Base-by-base conservation (phyloP, 768 basidiomycete genomes). In the Melanogaster broomeanus region DNA sequence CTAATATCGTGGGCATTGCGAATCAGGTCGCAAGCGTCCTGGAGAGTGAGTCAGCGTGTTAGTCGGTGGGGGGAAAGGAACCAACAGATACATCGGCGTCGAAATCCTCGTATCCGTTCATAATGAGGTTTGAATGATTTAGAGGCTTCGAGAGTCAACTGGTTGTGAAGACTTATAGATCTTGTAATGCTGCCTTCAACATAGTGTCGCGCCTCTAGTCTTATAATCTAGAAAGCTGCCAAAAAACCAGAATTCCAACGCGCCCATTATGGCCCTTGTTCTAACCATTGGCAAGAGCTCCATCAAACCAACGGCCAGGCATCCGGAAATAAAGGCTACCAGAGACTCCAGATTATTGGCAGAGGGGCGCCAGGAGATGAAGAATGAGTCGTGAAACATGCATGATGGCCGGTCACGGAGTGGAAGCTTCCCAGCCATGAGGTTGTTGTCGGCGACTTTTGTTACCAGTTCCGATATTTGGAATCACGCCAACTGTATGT, bases 291-390 rank as follows among this genome's bases (percentile, higher is more conserved):
- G 63, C 35, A 53, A 43, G 43, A 48, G 34, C 38, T 38, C 52
- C 48, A 52, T 61, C 39, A 46, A 43, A 58, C 61, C 52, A 63
- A 46, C 27, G 2, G 48, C 53, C 45, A 55, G 45, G 57, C 30
- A 8, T 52, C 27, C 45, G 60, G 58, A 13, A n/a, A 27, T 11
- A n/a, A 7, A 9, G n/a, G 8, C 13, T 19, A 19, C 39, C 44
- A 18, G 47, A 25, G 49, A 33, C n/a, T 13, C 38, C 3, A 24
- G 25, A 31, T 49, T 27, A 46, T 41, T 31, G 12, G 12, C 7
- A 11, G 45, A 34, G 15, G 6, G 19, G 16, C 24, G 48, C 54
- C 50, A 38, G 22, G 8, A 34, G 19, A 21, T 44, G 43, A 33
- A 21, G 25, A 31, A 31, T 7, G 12, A 15, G 12, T n/a, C 22